phyloP scores from a whole-genome alignment of 257 asterid species.

The Solanum etuberosum region DNA sequence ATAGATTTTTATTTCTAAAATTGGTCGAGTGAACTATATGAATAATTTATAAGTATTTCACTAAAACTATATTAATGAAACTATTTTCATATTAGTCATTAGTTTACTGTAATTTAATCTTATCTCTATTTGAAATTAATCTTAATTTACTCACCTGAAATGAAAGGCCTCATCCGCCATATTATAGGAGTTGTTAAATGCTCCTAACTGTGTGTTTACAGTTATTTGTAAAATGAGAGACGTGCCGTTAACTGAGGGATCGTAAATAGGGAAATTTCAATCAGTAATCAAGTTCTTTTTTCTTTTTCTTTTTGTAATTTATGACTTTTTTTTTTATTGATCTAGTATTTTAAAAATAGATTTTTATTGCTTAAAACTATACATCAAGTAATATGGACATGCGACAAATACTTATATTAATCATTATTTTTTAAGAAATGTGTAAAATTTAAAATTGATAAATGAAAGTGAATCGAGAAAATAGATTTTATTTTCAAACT shows the following conservation, averaged over 20 bases:
- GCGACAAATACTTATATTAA: too few relatives aligned
- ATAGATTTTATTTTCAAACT: not conserved
- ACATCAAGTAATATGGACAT: too few relatives aligned
- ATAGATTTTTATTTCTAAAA: not conserved
- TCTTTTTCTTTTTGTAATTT: too few relatives aligned
- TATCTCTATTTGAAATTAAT: not conserved
- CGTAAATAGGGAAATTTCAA: not conserved
- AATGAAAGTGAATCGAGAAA: too few relatives aligned
- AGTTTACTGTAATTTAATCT: not conserved
- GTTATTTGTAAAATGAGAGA: not conserved
- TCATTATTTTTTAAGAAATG: too few relatives aligned
- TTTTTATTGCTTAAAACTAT: too few relatives aligned
- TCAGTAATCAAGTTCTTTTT: too few relatives aligned
- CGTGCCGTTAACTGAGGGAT: not conserved
- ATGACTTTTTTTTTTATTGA: too few relatives aligned
- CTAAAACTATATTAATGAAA: not conserved
- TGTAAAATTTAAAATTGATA: too few relatives aligned
- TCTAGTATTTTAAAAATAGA: too few relatives aligned
- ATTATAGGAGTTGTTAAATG: not conserved
- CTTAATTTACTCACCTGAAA: not conserved
- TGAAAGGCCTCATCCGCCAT: not conserved
- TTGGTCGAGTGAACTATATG: not conserved
- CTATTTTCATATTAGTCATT: not conserved
- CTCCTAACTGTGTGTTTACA: not conserved
- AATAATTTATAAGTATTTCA: not conserved